Evolutionary conservation across 1,139 yeast genomes (phyloP).

Genomic region (Yamadazyma friedrichii): DNA sequence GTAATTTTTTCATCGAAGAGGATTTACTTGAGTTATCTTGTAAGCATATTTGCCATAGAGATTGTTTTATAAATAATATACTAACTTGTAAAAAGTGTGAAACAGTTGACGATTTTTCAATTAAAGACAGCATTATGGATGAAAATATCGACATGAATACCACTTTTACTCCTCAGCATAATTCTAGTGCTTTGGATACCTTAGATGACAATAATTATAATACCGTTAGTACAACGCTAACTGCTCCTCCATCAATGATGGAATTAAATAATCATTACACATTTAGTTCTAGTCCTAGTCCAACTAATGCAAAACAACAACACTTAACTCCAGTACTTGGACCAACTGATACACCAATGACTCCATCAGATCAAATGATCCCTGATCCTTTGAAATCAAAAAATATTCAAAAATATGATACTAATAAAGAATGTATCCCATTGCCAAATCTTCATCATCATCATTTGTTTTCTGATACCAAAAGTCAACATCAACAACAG

Average conservation of each 20-base stretch:
- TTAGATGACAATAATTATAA: neutral
- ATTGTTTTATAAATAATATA: constrained; percentile 23
- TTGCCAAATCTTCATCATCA: neutral
- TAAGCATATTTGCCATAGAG: constrained; percentile 29
- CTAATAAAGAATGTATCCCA: constrained; percentile 1
- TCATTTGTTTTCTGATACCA: neutral
- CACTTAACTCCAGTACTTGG: constrained; percentile 13
- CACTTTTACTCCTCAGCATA: neutral
- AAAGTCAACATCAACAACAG: constrained; percentile 4
- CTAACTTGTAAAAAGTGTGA: constrained; percentile 20
- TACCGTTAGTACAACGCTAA: neutral
- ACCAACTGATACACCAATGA: constrained; percentile 20
- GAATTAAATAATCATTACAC: neutral
- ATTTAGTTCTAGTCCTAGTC: neutral
- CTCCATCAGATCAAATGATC: constrained; percentile 26
- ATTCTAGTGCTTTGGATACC: neutral
- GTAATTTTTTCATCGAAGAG: constrained; percentile 29
- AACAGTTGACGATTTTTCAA: neutral
- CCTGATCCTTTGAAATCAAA: constrained; percentile 20
- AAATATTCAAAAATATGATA: neutral
- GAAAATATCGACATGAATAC: neutral
- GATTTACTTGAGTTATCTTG: constrained; percentile 26
- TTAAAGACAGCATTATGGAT: constrained; percentile 1
- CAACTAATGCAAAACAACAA: neutral
- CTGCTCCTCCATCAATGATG: constrained; percentile 1